phyloP scores from a whole-genome alignment of 148 eudicot genomes.

The Silene conica region DNA sequence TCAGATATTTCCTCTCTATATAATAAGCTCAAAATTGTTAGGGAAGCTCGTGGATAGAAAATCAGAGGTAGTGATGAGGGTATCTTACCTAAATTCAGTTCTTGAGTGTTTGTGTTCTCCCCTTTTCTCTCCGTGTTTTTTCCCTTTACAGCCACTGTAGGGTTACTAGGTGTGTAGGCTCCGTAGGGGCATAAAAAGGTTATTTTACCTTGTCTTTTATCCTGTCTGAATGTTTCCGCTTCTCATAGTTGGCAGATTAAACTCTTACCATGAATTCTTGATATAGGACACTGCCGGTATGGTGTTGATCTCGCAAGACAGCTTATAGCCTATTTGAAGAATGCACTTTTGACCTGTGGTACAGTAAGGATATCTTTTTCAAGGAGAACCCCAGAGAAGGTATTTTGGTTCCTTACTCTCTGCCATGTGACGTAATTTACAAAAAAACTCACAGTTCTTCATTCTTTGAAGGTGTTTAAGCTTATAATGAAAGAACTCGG shows the following conservation, averaged over 20 bases:
- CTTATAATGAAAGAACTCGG: slow-evolving; percentile 67
- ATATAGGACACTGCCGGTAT: slow-evolving; percentile 72
- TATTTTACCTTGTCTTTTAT: background rate
- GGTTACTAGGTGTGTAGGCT: background rate
- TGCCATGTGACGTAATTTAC: background rate
- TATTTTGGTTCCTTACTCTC: slow-evolving; percentile 19
- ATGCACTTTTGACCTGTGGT: slow-evolving; percentile 75
- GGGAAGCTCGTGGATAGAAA: background rate
- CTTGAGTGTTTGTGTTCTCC: slow-evolving; percentile 2
- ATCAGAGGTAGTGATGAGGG: background rate
- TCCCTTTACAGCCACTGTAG: background rate
- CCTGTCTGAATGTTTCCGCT: background rate
- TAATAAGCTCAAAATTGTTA: background rate
- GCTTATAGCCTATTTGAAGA: slow-evolving; percentile 59
- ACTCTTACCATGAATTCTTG: slow-evolving; percentile 2
- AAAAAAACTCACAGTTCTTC: background rate
- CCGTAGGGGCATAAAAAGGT: background rate
- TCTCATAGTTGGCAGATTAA: background rate
- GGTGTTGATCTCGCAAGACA: slow-evolving; percentile 84
- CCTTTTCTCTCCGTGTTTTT: background rate
- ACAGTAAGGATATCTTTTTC: slow-evolving; percentile 90
- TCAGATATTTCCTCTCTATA: background rate
- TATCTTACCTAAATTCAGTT: background rate
- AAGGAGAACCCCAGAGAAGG: slow-evolving; percentile 93
- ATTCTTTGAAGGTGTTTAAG: slow-evolving; percentile 50